Evolutionary conservation across 441 rosid genomes (phyloP), one percentile per base, ranked within the genome.

Genomic region (Pelargonium fulgidum): DNA sequence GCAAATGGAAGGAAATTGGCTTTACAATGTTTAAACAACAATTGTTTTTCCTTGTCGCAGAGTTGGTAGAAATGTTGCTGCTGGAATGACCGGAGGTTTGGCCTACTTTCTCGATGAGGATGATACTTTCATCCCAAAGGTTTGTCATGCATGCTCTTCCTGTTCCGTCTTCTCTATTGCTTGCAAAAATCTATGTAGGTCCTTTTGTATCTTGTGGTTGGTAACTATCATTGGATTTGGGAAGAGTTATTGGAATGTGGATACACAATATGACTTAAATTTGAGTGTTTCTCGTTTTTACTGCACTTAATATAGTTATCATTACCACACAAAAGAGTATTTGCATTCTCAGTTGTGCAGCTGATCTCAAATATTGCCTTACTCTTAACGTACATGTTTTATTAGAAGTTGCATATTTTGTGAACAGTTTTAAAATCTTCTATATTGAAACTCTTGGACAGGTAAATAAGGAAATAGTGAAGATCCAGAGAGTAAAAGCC

Each of bases 31-130:
- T 56, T 66, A 10, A 54, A 42, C n/a, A 65, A 54, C 47, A 58
- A 36, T 17, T 72, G 67, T 41, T 45, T 69, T 66, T 76, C 0
- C 64, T 54, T 81, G 75, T 81, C 66, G 73, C 88, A 94, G 99
- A 72, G 97, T 92, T 74, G 99, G 97, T 69, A 85, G 99, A 85
- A 94, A 90, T 71, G 97, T 94, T 65, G 96, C 96, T 78, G 97
- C 97, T 41, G 96, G 97, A 73, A 94, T 94, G 99, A 90, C 99
- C 0, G 97, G 97, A 77, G 99, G 99, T 47, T 79, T 94, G 84
- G 88, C 97, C 36, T 94, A 94, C 77, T 80, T 92, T 64, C 94
- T 94, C 56, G 97, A 94, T 70, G 96, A 92, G 81, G 94, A 92
- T 45, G 82, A 90, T 71, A 83, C 89, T 78, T 79, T 94, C 62